Evolutionary conservation across 768 basidiomycete genomes (phyloP), one percentile per base, ranked within the genome.

Genomic region (Leccinellum albellum): DNA sequence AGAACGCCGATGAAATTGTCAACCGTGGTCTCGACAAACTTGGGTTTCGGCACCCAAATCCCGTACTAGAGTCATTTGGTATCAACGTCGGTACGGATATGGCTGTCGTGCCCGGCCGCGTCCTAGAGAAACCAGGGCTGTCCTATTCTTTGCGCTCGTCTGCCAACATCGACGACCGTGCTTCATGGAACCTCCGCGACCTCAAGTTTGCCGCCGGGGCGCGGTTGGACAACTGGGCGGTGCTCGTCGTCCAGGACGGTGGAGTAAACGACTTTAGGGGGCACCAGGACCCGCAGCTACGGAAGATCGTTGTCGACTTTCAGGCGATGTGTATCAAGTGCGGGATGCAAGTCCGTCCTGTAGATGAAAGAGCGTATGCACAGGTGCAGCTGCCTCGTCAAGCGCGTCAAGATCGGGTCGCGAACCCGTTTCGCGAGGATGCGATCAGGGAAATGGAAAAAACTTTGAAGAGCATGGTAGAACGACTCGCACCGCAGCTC

Each of bases 181-280:
- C 79, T 3, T 76, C 78, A 28, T 83, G 81, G 81, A 82, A 84
- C 61, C 64, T 84, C 44, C 67, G 79, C 32, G 73, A 76, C 50
- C 71, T 74, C 77, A 82, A 78, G 61, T 92, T 92, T 64, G 73
- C 81, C 3, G 72, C 70, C 20, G 87, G 88, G 4, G 84, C 76
- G 2, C 70, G 60, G 17, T 67, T 93, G 50, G 70, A 74, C 40
- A 80, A 79, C 29, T 89, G 88, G 87, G 85, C 79, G 1, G 86
- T 91, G 6, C 72, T 93, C 14, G 70, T 89, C 45, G 81, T 93
- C 57, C 71, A 75, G 51, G 89, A 91, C 59, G 76, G 78, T 54
- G 50, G 55, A 3, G 61, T 75, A 21, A 78, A 79, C 23, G 87
- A 91, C 63, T 91, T 91, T 63, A 29, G 6, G 0, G 77, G 75